Conservation (phyloP, 768 basidiomycete genomes). For the Tulasnella sp. region DNA sequence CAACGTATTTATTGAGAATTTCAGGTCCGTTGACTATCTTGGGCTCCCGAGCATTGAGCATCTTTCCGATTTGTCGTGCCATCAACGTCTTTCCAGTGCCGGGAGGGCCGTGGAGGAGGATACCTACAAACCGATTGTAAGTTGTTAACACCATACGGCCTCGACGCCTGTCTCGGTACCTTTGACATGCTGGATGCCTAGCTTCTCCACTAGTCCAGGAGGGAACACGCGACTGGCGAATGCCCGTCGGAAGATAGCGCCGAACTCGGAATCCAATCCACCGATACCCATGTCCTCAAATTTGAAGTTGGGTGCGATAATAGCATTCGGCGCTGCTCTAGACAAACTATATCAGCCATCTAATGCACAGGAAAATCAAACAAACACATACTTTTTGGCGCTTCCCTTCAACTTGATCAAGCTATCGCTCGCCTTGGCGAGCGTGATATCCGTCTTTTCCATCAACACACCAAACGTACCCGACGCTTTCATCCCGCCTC, state of each 20-base stretch:
- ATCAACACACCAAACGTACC: slow-evolving; percentile 59
- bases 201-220: slow-evolving; percentile 88
- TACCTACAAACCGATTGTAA: slow-evolving; percentile 40
- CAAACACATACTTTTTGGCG: slow-evolving; percentile 60
- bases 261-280: slow-evolving; percentile 89
- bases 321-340: slow-evolving; percentile 85
- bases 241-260: slow-evolving; percentile 93
- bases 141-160: not conserved
- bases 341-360: not conserved
- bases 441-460: slow-evolving; percentile 82
- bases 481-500: slow-evolving; percentile 27
- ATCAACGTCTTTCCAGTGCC: slow-evolving; percentile 98
- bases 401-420: slow-evolving; percentile 84
- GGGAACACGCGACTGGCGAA: slow-evolving; percentile 99
- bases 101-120: slow-evolving; percentile 89
- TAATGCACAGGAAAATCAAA: not conserved
- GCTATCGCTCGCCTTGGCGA: slow-evolving; percentile 72
- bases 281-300: slow-evolving; percentile 99
- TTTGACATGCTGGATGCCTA: slow-evolving; percentile 97
- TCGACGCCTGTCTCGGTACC: slow-evolving; percentile 36
- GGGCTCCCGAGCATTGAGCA: slow-evolving; percentile 95
- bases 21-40: slow-evolving; percentile 99
- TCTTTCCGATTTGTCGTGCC: slow-evolving; percentile 97
- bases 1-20: slow-evolving; percentile 93
- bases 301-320: slow-evolving; percentile 95